These are phyloP conservation scores for Cucumis cinereus DNA, from an alignment of 306 rosid species.

Conservation along the genomic window DNA sequence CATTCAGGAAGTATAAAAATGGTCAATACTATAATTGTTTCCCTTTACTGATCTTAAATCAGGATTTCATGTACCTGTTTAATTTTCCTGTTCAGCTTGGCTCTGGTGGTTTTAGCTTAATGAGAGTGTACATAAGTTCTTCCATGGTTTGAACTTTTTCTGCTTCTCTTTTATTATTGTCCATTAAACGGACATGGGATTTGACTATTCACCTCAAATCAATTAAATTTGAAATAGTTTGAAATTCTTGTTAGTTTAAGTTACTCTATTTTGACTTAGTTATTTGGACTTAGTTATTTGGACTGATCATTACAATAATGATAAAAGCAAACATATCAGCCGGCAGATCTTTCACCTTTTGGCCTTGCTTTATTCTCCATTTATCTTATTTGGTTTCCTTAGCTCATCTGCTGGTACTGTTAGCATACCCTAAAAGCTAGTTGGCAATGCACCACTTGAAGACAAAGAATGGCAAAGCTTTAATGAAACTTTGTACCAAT, in stretches of 20 bases:
- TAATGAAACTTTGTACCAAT: background rate
- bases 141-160: background rate
- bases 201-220: background rate
- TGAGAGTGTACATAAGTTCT: background rate
- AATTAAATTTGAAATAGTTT: background rate
- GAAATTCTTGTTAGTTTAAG: background rate
- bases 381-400: background rate
- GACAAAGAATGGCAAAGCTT: background rate
- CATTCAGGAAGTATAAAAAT: background rate
- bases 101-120: background rate
- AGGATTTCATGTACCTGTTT: background rate
- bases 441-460: background rate
- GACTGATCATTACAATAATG: background rate
- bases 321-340: conserved; percentile 4
- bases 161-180: background rate
- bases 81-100: background rate
- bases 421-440: background rate
- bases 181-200: background rate
- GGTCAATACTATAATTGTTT: background rate
- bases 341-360: conserved; percentile 3
- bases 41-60: background rate
- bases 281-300: background rate
- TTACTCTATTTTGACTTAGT: background rate
- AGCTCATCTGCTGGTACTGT: background rate
- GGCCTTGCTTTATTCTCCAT: conserved; percentile 2